These are phyloP conservation scores for Zymoseptoria crescenta DNA, from an alignment of 2,329 filamentous ascomycete genomes.

Conservation along the genomic window DNA sequence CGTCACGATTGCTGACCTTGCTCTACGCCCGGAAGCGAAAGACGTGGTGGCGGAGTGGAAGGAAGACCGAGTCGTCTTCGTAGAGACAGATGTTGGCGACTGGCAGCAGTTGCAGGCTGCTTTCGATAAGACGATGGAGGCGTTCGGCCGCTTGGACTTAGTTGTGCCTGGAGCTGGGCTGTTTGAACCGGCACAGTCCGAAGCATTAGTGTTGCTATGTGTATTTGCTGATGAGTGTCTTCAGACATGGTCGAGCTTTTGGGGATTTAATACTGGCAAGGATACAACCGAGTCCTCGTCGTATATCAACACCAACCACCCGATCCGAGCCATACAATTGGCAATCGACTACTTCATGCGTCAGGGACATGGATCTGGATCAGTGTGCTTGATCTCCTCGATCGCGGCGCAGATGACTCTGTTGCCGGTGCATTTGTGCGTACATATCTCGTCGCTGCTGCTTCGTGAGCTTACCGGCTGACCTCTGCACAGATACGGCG, in stretches of 20 bases:
- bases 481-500: background rate
- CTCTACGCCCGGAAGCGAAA: slow-evolving; percentile 36
- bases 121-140: slow-evolving; percentile 38
- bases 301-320: slow-evolving; percentile 39
- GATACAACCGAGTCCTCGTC: background rate
- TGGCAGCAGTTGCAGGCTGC: slow-evolving; percentile 41
- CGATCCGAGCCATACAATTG: slow-evolving; percentile 37
- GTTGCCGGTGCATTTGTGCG: slow-evolving; percentile 33
- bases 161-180: slow-evolving; percentile 37
- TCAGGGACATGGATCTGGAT: slow-evolving; percentile 5
- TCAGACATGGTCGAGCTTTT: background rate
- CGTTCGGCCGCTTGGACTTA: slow-evolving; percentile 38
- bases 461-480: slow-evolving; percentile 14
- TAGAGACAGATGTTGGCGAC: slow-evolving; percentile 39
- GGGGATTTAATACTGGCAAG: background rate
- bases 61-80: slow-evolving; percentile 31
- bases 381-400: slow-evolving; percentile 33
- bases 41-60: no score
- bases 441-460: slow-evolving; percentile 1
- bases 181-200: slow-evolving; percentile 31
- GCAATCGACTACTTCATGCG: slow-evolving; percentile 34
- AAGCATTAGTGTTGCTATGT: background rate
- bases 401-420: slow-evolving; percentile 35
- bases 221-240: background rate
- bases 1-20: slow-evolving; percentile 38